Percentiles rank a stretch among this genome's conserved stretches.
Conservation (phyloP, 352 stramenopile genomes). For the Phytophthora vignae region DNA sequence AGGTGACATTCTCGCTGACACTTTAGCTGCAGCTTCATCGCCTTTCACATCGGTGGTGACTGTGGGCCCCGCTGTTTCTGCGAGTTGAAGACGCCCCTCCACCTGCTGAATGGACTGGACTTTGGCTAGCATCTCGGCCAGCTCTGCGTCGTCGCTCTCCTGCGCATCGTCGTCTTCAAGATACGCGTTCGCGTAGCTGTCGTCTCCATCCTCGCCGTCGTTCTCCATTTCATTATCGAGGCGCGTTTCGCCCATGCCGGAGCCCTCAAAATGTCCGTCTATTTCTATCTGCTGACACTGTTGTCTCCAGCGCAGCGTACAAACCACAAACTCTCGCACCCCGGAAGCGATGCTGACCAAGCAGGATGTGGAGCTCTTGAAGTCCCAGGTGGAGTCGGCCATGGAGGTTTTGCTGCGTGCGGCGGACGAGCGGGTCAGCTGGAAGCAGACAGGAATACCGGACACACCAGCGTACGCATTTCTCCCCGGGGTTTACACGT, state of each 20-base stretch:
- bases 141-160: slow-evolving; percentile 60
- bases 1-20: background rate
- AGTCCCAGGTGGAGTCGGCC: slow-evolving; percentile 60
- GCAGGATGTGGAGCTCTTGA: slow-evolving; percentile 56
- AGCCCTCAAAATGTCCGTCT: slow-evolving; percentile 15
- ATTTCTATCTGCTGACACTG: slow-evolving; percentile 28
- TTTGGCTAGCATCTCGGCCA: slow-evolving; percentile 81
- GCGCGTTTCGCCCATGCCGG: slow-evolving; percentile 32
- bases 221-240: slow-evolving; percentile 31
- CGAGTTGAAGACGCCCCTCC: slow-evolving; percentile 39
- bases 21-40: slow-evolving; percentile 9
- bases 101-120: slow-evolving; percentile 69
- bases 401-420: slow-evolving; percentile 69
- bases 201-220: slow-evolving; percentile 36
- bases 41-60: slow-evolving; percentile 18
- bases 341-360: slow-evolving; percentile 21
- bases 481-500: slow-evolving; percentile 68
- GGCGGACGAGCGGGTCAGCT: slow-evolving; percentile 69
- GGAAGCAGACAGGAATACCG: slow-evolving; percentile 38
- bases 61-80: slow-evolving; percentile 16
- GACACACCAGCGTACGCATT: slow-evolving; percentile 50
- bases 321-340: background rate
- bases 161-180: slow-evolving; percentile 51
- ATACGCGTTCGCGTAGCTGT: slow-evolving; percentile 53
- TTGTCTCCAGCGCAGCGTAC: background rate